A percentile compares a stretch with the other conserved stretches of the same genome.
Conservation (phyloP, 768 basidiomycete species). For the Asterophora lycoperdoides region DNA sequence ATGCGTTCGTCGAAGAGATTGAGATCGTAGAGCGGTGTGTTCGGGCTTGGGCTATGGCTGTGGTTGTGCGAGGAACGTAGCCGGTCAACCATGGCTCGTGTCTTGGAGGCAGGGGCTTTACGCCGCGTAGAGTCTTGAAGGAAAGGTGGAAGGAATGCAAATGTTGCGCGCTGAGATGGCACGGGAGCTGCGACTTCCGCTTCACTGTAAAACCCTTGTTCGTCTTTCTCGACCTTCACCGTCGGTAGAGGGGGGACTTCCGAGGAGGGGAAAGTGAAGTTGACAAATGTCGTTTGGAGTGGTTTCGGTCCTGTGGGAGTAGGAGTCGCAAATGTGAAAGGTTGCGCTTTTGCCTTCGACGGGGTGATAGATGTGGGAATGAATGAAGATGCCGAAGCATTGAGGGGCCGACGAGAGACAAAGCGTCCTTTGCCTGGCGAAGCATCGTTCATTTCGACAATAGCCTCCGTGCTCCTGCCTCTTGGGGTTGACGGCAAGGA, state of each 20-base stretch:
- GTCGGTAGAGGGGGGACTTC: slow-evolving; percentile 35
- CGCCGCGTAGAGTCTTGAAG: slow-evolving; percentile 38
- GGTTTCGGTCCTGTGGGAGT: slow-evolving; percentile 12
- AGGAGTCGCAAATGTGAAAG: slow-evolving; percentile 20
- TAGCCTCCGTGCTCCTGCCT: slow-evolving; percentile 32
- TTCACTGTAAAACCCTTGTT: slow-evolving; percentile 48
- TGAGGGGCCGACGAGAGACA: slow-evolving; percentile 30
- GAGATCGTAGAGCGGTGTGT: slow-evolving; percentile 28
- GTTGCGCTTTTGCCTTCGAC: slow-evolving; percentile 20
- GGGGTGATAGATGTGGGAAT: slow-evolving; percentile 30
- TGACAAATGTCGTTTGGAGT: slow-evolving; percentile 22
- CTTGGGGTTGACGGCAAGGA: slow-evolving; percentile 51
- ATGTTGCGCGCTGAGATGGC: slow-evolving; percentile 25
- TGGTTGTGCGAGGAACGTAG: slow-evolving; percentile 34
- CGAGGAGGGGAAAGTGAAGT: slow-evolving; percentile 49
- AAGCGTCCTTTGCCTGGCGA: slow-evolving; percentile 25
- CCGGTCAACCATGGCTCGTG: slow-evolving; percentile 56
- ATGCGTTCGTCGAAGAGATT: slow-evolving; percentile 29
- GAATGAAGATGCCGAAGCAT: slow-evolving; percentile 43
- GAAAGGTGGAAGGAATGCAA: slow-evolving; percentile 44
- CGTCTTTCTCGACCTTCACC: slow-evolving; percentile 47
- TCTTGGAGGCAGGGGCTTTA: slow-evolving; percentile 46
- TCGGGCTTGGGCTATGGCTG: slow-evolving; percentile 30
- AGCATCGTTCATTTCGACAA: slow-evolving; percentile 31
- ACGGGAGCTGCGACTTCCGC: slow-evolving; percentile 30